A percentile compares a stretch with the other conserved stretches of the same genome.
Conservation (phyloP, 1,284 basidiomycete genomes). For the Tremellales sp. region DNA sequence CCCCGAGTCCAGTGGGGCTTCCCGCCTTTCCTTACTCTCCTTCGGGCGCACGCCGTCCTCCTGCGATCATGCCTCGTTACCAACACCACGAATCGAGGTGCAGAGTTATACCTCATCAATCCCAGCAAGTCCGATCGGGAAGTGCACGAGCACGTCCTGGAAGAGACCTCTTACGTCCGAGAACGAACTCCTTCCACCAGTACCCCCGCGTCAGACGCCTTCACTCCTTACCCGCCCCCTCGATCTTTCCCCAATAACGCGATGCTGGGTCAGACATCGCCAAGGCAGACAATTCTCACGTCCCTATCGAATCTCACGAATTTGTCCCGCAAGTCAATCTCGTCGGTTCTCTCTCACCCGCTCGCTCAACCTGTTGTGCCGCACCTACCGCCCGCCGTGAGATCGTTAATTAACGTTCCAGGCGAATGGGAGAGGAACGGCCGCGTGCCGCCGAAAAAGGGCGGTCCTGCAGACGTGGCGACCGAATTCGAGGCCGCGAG, state of each 20-base stretch:
- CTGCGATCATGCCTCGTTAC: slow-evolving; percentile 57
- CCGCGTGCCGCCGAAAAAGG: slow-evolving; percentile 55
- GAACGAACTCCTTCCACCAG: slow-evolving; percentile 3
- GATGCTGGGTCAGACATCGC: slow-evolving; percentile 22
- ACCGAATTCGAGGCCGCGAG: slow-evolving; percentile 90
- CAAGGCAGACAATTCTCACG: slow-evolving; percentile 55
- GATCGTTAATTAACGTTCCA: slow-evolving; percentile 69
- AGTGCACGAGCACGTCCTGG: slow-evolving; percentile 57
- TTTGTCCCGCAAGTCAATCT: slow-evolving; percentile 80
- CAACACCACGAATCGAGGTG: slow-evolving; percentile 29
- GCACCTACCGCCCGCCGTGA: slow-evolving; percentile 85
- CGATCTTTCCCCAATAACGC: slow-evolving; percentile 48
- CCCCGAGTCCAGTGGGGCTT: slow-evolving; percentile 51
- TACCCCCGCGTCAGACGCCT: slow-evolving; percentile 29
- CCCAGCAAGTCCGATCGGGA: slow-evolving; percentile 87
- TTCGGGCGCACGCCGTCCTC: slow-evolving; percentile 68
- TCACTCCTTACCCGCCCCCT: slow-evolving; percentile 54
- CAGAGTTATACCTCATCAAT: slow-evolving; percentile 80
- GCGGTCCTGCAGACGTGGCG: slow-evolving; percentile 52
- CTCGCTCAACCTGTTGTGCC: slow-evolving; percentile 90
- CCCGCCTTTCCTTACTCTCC: slow-evolving; percentile 70
- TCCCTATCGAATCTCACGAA: slow-evolving; percentile 85
- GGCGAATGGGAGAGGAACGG: slow-evolving; percentile 68
- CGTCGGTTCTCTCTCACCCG: slow-evolving; percentile 87
- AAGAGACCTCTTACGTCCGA: slow-evolving; percentile 20